phyloP scores from a whole-genome alignment of 2,329 filamentous ascomycete species.

The Clonostachys byssicola region DNA sequence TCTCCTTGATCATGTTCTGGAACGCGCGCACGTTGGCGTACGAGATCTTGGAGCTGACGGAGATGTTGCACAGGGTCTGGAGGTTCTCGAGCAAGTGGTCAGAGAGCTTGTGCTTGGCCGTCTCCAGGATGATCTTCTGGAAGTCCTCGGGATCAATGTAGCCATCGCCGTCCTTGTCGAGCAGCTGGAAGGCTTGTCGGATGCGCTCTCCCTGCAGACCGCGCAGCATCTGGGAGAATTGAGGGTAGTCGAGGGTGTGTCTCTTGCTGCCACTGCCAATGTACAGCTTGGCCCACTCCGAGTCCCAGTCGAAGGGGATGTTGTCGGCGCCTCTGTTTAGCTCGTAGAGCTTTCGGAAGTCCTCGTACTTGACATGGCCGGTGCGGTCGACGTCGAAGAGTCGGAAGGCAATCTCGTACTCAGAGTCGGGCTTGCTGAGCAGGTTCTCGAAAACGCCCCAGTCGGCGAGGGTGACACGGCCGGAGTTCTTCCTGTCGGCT shows the following conservation, averaged over 20 bases:
- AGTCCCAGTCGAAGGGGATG: slow-evolving; percentile 95
- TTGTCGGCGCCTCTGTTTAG: slow-evolving; percentile 80
- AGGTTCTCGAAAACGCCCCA: slow-evolving; percentile 95
- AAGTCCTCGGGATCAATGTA: slow-evolving; percentile 96
- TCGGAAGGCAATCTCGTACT: slow-evolving; percentile 98
- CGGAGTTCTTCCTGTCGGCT: slow-evolving; percentile 73
- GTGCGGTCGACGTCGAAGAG: slow-evolving; percentile 85
- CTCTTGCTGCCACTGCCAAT: slow-evolving; percentile 83
- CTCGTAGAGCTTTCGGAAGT: slow-evolving; percentile 82
- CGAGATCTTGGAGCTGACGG: slow-evolving; percentile 85
- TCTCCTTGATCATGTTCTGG: slow-evolving; percentile 95
- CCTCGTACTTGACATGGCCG: slow-evolving; percentile 83
- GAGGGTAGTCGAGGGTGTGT: slow-evolving; percentile 88
- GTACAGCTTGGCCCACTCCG: slow-evolving; percentile 93
- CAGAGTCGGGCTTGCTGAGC: slow-evolving; percentile 88
- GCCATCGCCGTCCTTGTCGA: slow-evolving; percentile 88
- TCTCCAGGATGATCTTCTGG: slow-evolving; percentile 92
- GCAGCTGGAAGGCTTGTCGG: slow-evolving; percentile 87
- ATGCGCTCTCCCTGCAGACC: slow-evolving; percentile 95
- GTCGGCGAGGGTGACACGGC: slow-evolving; percentile 75
- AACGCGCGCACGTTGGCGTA: slow-evolving; percentile 97
- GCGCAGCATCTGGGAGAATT: slow-evolving; percentile 97
- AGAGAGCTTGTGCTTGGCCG: slow-evolving; percentile 90
- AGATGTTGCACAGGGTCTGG: slow-evolving; percentile 91
- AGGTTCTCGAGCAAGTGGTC: slow-evolving; percentile 92